Percentiles rank a stretch among this genome's conserved stretches.
Evolutionary conservation across 805 yeast genomes (phyloP).

Genomic region (Zygosaccharomyces siamensis): DNA sequence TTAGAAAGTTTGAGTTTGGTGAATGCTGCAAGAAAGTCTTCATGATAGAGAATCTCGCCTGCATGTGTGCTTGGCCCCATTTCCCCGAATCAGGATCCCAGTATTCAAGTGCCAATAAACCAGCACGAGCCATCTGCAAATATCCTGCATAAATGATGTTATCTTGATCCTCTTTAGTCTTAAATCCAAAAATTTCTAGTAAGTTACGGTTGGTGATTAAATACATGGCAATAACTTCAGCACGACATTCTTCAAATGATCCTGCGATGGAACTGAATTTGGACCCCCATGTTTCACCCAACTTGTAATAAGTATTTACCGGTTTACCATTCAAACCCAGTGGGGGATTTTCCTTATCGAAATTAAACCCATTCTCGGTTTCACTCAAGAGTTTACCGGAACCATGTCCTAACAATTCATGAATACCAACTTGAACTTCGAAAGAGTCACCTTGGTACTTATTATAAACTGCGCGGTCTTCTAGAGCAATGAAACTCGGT

Average conservation of each 20-base stretch:
- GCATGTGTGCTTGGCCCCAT: conserved; percentile 97
- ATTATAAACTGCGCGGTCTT: conserved; percentile 53
- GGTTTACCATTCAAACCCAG: conserved; percentile 56
- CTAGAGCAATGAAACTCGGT: conserved; percentile 56
- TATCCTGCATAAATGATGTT: conserved; percentile 63
- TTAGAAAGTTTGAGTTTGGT: conserved; percentile 56
- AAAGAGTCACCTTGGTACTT: conserved; percentile 76
- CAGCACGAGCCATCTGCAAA: conserved; percentile 84
- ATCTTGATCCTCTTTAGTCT: conserved; percentile 51
- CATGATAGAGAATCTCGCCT: conserved; percentile 82
- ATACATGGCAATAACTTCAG: conserved; percentile 83
- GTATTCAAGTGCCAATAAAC: conserved; percentile 72
- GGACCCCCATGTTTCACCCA: conserved; percentile 89
- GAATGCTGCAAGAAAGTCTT: conserved; percentile 55
- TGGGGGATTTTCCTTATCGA: conserved; percentile 61
- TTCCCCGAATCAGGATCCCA: conserved; percentile 79
- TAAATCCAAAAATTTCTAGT: conserved; percentile 68
- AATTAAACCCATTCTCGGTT: conserved; percentile 65
- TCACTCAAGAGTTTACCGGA: conserved; percentile 74
- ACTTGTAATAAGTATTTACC: conserved; percentile 62
- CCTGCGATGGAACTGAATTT: conserved; percentile 79
- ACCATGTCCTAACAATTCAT: conserved; percentile 88
- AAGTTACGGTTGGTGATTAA: conserved; percentile 64
- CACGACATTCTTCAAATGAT: conserved; percentile 88
- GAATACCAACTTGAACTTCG: conserved; percentile 92